These are phyloP conservation scores for Alternaria arbusti DNA, from an alignment of 2,329 filamentous ascomycete genomes.

Conservation along the genomic window DNA sequence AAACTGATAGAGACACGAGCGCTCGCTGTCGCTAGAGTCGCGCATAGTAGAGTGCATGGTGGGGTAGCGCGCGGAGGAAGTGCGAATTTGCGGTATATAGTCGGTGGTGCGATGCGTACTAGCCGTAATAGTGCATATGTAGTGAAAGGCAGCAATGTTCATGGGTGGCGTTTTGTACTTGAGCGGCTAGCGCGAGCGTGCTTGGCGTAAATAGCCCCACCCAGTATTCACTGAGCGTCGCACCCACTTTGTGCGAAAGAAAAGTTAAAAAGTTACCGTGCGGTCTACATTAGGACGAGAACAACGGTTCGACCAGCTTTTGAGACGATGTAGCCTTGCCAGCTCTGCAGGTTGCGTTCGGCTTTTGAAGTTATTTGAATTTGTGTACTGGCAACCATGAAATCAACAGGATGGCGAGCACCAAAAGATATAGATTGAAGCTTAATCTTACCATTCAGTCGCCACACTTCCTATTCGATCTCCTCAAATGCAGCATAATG, in stretches of 20 bases:
- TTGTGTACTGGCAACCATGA: no score
- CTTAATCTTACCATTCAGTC: no score
- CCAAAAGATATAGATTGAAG: no score
- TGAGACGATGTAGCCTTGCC: neutral
- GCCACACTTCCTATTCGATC: no score
- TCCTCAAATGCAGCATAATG: no score
- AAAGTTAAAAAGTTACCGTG: accelerated
- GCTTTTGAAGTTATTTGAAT: no score
- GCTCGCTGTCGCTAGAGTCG: neutral
- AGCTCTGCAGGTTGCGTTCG: neutral
- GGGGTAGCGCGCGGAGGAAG: neutral
- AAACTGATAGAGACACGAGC: neutral
- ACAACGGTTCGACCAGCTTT: neutral
- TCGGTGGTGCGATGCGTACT: neutral
- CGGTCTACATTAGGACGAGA: neutral
- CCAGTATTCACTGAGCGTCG: neutral
- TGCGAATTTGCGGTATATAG: neutral
- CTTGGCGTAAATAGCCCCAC: neutral
- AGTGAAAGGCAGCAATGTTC: neutral
- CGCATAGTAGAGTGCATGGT: neutral
- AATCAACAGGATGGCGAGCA: no score
- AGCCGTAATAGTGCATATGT: neutral
- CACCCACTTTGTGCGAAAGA: neutral
- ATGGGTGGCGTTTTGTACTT: neutral
- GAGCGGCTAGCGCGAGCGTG: neutral